Base-by-base conservation (phyloP, 129 eudicot species). In the Smallanthus sonchifolius region DNA sequence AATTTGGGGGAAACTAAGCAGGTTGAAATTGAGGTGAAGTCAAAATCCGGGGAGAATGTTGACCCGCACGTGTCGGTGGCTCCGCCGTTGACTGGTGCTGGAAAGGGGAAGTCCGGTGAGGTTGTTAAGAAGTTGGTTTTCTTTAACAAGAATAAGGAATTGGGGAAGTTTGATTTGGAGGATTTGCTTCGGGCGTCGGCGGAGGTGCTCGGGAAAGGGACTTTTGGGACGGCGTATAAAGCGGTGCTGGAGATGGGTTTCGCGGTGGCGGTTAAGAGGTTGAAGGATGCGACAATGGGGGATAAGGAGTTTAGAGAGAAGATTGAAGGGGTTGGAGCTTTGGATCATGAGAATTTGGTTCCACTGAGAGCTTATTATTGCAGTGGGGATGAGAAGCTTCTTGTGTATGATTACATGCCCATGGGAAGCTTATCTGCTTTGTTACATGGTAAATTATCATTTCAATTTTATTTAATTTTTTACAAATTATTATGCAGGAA, bases 371-470 rank as follows among this genome's bases (percentile, higher is more conserved):
- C 96, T 74, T 92, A 92, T 80, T 82, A 85, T 73, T 87, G 83
- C 65, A 84, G 79, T 69, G 79, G 83, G 45, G 93, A 85, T 56
- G 96, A 92, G 80, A 92, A 87, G 88, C 86, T 92, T 62, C 84
- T 92, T 65, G 98, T 92, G 4, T 92, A 85, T 79, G 98, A 92
- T 80, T 92, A 92, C 87, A 65, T 92, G 91, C 95, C 98, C 2
- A 87, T 87, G 95, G 98, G 98, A 20, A 92, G 98, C 87, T 87
- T 92, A 57, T 92, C 98, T 79, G 98, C 98, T 13, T 85, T 92
- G 16, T 78, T 92, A 83, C 98, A 92, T 86, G 98, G 98, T 92
- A 71, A 78, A 77, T 47, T 54, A 32, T 64, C 44, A 5, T 34
- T 38, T 47, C 38, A 38, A 39, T 24, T 49, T 77, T 65, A 2